Base-by-base conservation (phyloP, 2,329 filamentous ascomycete species). In the Beauveria scarabaeidicola region DNA sequence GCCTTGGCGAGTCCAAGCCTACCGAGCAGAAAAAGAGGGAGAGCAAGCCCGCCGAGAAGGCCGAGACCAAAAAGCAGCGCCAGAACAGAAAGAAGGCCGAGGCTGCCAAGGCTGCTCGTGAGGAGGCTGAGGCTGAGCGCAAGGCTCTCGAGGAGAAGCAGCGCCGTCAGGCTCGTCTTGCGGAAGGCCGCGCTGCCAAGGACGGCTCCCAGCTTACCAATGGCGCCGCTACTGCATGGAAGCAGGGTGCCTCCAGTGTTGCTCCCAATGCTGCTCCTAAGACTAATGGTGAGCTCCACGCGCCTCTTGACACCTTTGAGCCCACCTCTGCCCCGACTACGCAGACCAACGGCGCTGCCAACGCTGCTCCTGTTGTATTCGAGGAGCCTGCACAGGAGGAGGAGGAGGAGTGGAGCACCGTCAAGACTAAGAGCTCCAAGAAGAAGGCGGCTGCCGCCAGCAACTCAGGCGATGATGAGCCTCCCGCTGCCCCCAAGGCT, bases 61-160 rank as follows among this genome's bases (percentile, higher is more conserved):
- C 81, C 19, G 89, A 96, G 79, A 89, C 88, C 21, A 97, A 97
- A 87, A 97, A 97, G 80, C 90, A 96, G 78, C 87, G 91, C 62
- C 92, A 97, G 78, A 94, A 96, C 77, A 84, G 87, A 66, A 85
- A 88, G 78, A 97, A 96, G 84, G 86, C 83, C 41, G 91, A 96
- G 75, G 87, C 85, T 61, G 85, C 86, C 68, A 94, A 90, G 79
- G 78, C 80, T 32, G 80, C 83, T 60, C 85, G 89, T 32, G 87
- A 92, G 69, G 88, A 89, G 66, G 84, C 88, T 1, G 92, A 97
- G 76, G 83, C 86, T 69, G 81, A 89, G 68, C 87, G 92, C 69
- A 89, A 90, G 76, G 77, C 78, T 41, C 79, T 89, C 62, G 79
- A 90, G 67, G 91, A 97, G 77, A 87, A 88, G 71, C 92, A 96